These are phyloP conservation scores for Globisporangium nodosum DNA, from an alignment of 352 stramenopile genomes.

Conservation along the genomic window DNA sequence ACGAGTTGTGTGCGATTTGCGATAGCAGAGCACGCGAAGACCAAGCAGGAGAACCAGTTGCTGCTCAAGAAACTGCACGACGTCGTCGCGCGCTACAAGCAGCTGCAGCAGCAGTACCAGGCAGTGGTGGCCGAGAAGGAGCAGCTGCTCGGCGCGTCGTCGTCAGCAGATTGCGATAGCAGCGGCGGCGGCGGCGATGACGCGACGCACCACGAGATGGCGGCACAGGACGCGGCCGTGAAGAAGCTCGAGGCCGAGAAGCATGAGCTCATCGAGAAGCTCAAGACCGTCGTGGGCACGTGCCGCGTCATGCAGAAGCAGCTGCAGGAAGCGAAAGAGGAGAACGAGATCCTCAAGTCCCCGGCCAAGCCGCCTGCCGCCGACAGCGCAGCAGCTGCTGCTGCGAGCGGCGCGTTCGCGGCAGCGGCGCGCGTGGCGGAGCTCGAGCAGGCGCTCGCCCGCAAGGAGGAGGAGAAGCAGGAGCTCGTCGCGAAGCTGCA, in stretches of 20 bases:
- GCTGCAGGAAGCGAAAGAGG: constrained; percentile 51
- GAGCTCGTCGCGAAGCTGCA: constrained; percentile 43
- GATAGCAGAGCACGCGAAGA: constrained; percentile 22
- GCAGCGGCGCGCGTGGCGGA: constrained; percentile 15
- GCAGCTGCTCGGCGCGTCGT: constrained; percentile 1
- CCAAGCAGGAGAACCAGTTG: constrained; percentile 52
- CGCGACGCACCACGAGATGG: constrained; percentile 9
- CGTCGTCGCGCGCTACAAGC: constrained; percentile 42
- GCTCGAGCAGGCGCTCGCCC: constrained; percentile 32
- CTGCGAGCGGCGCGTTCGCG: constrained; percentile 10
- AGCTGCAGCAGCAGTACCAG: constrained; percentile 49
- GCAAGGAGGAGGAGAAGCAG: constrained; percentile 41
- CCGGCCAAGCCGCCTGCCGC: constrained; percentile 19
- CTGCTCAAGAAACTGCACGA: constrained; percentile 53
- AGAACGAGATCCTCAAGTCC: constrained; percentile 42
- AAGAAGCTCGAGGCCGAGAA: constrained; percentile 61
- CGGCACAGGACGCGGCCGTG: constrained; percentile 20
- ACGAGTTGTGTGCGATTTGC: background rate
- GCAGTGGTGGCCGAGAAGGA: constrained; percentile 24
- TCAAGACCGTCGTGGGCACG: constrained; percentile 64
- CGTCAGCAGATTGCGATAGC: background rate
- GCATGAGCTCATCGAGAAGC: constrained; percentile 69
- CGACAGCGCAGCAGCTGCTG: background rate
- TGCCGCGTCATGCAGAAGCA: constrained; percentile 71
- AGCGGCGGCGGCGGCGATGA: background rate